Evolutionary conservation across 108 stramenopile genomes (phyloP).

Genomic region (Nannochloropsis gaditana): DNA sequence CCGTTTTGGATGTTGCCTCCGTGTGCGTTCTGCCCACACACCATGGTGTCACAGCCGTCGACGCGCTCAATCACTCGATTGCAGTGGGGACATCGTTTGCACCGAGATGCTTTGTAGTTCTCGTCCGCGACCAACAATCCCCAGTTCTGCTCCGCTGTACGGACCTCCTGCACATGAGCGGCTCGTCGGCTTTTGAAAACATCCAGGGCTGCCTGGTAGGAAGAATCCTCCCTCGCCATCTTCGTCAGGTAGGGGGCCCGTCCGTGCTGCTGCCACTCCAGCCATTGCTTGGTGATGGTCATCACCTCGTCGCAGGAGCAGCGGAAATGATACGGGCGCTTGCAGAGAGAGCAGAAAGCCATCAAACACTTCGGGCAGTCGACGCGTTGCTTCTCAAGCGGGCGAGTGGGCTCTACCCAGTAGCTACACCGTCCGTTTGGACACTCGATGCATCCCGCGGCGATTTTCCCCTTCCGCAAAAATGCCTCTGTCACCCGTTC

Average conservation of each 20-base stretch:
- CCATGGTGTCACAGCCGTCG: slow-evolving; percentile 16
- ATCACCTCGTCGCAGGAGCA: slow-evolving; percentile 17
- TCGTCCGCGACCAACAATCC: slow-evolving; percentile 14
- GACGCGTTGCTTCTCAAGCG: neutral
- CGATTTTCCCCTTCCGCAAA: slow-evolving; percentile 11
- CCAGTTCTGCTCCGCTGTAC: slow-evolving; percentile 3
- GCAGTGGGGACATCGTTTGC: neutral
- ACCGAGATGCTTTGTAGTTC: neutral
- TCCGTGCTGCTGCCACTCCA: slow-evolving; percentile 14
- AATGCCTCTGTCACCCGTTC: neutral
- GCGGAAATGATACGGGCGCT: slow-evolving; percentile 4
- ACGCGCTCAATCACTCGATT: neutral
- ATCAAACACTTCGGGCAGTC: slow-evolving; percentile 15
- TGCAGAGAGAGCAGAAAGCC: neutral
- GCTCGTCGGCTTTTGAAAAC: neutral
- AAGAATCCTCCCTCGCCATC: neutral
- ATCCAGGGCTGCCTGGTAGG: neutral
- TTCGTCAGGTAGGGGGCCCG: neutral
- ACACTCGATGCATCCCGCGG: slow-evolving; percentile 12
- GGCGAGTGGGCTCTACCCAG: neutral
- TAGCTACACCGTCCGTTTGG: neutral
- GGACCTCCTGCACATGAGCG: slow-evolving; percentile 8
- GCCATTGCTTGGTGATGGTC: slow-evolving; percentile 5
- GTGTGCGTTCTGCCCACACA: neutral
- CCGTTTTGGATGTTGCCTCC: neutral